Evolutionary conservation across 805 yeast species (phyloP), one percentile per base, ranked within the genome.

Genomic region (Lipomyces oligophaga): DNA sequence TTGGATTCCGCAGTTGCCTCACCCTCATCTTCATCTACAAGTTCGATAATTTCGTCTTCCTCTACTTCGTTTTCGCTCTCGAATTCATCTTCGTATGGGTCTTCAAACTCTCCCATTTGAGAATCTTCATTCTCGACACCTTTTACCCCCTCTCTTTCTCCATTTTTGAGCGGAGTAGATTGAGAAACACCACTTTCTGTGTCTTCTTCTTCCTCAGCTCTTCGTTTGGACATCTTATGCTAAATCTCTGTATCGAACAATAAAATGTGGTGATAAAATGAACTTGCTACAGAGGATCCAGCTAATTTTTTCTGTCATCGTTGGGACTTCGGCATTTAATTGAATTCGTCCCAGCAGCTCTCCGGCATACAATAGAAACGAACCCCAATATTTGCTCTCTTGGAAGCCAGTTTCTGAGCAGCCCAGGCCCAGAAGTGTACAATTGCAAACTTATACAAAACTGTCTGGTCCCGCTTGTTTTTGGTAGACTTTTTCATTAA

Each of bases 21-120:
- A 24, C 60, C 69, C 27, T 27, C 42, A 8, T 35, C 57, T 18
- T 45, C 59, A 5, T 37, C 66, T 21, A 61, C 68, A 27, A 34
- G 8, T 16, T 34, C 38, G 21, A 34, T 34, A 34, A 36, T 25
- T 21, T 36, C 40, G 34, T 69, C 80, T 25, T 73, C 79, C 22
- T 76, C 83, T 58, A 85, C 95, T 8, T 85, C 71, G 61, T 86
- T 94, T 5, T 60, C 68, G 18, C 58, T 54, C 15, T 72, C 78
- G 52, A 52, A 52, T 18, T 59, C 64, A 35, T 74, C 78, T 55
- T 76, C 83, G 54, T 78, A 77, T 2, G 81, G 79, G 54, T 76
- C 84, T 61, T 79, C 83, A 59, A 77, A 78, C 58, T 78, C 80
- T 8, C 79, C 83, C 66, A 67, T 45, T 58, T 67, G 63, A 59